These are phyloP conservation scores for Leccinum solheimii DNA, from an alignment of 1,284 basidiomycete species.

Conservation along the genomic window DNA sequence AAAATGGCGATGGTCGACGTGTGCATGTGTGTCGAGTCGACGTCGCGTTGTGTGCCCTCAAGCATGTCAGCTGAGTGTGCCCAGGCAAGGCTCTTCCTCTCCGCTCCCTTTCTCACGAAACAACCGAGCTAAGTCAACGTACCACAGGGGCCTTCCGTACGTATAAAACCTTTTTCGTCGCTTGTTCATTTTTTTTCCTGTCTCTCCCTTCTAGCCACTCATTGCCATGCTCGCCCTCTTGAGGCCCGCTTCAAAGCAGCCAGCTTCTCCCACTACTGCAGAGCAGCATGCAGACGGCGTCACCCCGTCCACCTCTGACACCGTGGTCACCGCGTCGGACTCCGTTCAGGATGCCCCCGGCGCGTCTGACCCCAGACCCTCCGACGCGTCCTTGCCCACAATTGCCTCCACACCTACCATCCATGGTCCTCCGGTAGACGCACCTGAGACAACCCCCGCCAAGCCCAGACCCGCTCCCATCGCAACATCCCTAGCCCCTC, in stretches of 20 bases:
- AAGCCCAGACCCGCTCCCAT: conserved; percentile 12
- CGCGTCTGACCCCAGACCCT: conserved; percentile 12
- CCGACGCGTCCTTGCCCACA: conserved; percentile 27
- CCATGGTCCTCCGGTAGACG: conserved; percentile 16
- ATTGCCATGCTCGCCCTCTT: conserved; percentile 31
- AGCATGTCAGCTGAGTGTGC: not conserved
- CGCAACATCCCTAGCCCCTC: conserved; percentile 26
- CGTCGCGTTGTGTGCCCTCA: not conserved
- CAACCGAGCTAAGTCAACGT: conserved; percentile 17
- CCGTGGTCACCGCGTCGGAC: conserved; percentile 7
- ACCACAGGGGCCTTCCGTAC: conserved; percentile 10
- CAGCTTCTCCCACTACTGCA: conserved; percentile 20
- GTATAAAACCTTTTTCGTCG: conserved; percentile 30
- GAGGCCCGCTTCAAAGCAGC: conserved; percentile 23
- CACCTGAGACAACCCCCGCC: not conserved
- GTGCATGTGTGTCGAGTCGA: not conserved
- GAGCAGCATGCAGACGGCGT: conserved; percentile 3
- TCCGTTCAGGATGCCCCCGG: not conserved
- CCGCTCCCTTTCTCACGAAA: conserved; percentile 33
- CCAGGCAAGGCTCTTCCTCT: conserved; percentile 1
- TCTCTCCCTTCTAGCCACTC: not conserved
- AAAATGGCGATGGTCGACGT: not conserved
- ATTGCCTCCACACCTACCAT: conserved; percentile 32
- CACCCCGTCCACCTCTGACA: conserved; percentile 1
- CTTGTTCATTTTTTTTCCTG: conserved; percentile 2